Base-by-base conservation (phyloP, 2,329 filamentous ascomycete species). In the Aspergillus sp. region DNA sequence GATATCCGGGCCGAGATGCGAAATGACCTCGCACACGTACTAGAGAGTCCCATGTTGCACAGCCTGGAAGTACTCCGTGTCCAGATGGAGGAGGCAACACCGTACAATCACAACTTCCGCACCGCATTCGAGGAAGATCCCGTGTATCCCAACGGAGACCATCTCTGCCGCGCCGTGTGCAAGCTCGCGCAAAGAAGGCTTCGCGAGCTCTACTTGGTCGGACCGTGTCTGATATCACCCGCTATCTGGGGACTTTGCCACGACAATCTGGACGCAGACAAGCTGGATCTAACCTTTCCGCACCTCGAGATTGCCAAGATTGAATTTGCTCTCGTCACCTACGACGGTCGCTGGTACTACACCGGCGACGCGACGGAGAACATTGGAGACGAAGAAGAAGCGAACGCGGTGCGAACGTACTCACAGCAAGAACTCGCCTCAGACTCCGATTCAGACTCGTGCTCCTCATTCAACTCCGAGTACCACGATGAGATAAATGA, bases 301-400 rank as follows among this genome's bases (percentile, higher is more conserved):
- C 28, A 45, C 22, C n/a, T 58, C 1, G 4, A 8, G 13, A 45
- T 11, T 1, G 3, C 51, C 3, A 31, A n/a, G 2, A 23, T 52
- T 8, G 8, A 17, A 2, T 45, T 52, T 7, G 13, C 48, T 2
- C 19, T 28, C 3, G 17, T 28, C 17, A 58, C 55, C n/a, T 58
- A 58, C 17, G 55, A 58, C 38, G 55, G 47, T 41, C 55, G 48
- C 3, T 58, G 55, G 55, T 52, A 45, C 13, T 58, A 58, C n/a
- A 45, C 46, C 5, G 47, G 54, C 8, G 31, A 57, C 17, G 3
- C 34, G 13, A 41, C 11, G 11, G 34, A 41, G 15, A 5, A 3
- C 11, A 2, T 3, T 6, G 11, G 3, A 41, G 34, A 41, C 34
- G 34, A 41, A 41, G 34, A 13, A 13, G 34, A 41, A 13, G 34